Conservation (phyloP, 2,329 filamentous ascomycete species). For the Arachnomyces sp. region DNA sequence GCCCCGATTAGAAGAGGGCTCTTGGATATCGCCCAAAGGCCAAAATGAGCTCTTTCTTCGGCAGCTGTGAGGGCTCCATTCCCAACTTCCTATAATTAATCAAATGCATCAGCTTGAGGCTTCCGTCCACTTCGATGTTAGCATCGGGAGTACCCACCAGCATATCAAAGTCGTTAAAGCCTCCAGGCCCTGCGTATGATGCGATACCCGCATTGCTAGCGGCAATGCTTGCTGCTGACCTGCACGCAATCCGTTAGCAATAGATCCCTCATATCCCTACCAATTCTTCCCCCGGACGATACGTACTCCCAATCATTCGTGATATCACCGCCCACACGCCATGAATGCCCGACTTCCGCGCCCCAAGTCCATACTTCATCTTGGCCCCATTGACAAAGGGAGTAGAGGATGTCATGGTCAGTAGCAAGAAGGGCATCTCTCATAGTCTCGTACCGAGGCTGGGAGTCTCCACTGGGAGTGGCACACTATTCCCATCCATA, state of each 20-base stretch:
- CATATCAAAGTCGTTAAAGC: too few species aligned
- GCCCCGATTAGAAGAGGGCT: conserved; percentile 43
- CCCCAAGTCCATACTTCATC: conserved; percentile 46
- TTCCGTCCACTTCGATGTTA: too few species aligned
- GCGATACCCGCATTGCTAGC: too few species aligned
- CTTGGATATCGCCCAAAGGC: conserved; percentile 45
- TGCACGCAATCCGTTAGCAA: too few species aligned
- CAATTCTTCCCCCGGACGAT: too few species aligned
- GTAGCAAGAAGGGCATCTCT: conserved; percentile 42
- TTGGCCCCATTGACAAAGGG: conserved; percentile 47
- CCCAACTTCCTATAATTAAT: conserved; percentile 36
- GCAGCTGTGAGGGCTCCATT: conserved; percentile 40
- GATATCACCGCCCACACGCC: conserved; percentile 33
- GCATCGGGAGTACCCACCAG: too few species aligned
- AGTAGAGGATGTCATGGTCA: conserved; percentile 42
- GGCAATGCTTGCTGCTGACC: too few species aligned
- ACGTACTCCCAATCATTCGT: conserved; percentile 11
- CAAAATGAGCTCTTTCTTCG: conserved; percentile 45
- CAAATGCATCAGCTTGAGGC: too few species aligned
- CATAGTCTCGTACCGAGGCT: conserved; percentile 41
- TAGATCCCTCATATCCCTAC: too few species aligned
- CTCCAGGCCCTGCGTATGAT: too few species aligned
- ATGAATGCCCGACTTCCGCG: conserved; percentile 40
- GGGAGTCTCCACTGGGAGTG: too few species aligned
- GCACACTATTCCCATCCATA: too few species aligned